phyloP scores from a whole-genome alignment of 441 rosid species.

The Kokia cookei region DNA sequence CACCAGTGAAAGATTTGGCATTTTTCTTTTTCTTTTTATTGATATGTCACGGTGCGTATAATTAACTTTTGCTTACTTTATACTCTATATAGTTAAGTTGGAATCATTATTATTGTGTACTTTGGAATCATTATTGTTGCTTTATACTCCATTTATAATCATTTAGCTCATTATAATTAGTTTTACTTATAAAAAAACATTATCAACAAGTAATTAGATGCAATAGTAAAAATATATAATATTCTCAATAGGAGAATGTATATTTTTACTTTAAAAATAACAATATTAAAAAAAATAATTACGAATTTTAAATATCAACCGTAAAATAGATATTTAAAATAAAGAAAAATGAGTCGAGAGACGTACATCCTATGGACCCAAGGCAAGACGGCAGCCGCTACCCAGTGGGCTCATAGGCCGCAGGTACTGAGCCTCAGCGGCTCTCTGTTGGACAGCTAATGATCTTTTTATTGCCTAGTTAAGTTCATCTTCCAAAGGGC shows the following conservation, averaged over 20 bases:
- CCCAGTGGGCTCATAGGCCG: neutral
- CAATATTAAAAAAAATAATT: rapidly evolving
- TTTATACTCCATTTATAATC: too few species aligned
- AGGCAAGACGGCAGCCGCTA: neutral
- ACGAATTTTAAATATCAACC: rapidly evolving
- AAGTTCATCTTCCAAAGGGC: neutral
- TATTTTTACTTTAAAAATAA: too few species aligned
- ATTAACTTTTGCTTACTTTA: neutral
- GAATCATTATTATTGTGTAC: neutral
- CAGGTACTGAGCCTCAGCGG: neutral
- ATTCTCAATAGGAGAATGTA: too few species aligned
- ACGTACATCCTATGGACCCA: neutral
- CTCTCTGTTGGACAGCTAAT: neutral
- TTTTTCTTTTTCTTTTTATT: neutral
- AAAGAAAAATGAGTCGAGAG: too few species aligned
- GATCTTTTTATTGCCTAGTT: neutral
- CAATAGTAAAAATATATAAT: rapidly evolving
- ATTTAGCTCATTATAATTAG: too few species aligned
- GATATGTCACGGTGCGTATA: neutral
- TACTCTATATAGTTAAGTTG: neutral
- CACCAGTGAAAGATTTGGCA: neutral
- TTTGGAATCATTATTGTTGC: neutral
- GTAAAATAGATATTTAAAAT: too few species aligned
- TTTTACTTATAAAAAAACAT: too few species aligned
- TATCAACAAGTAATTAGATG: too few species aligned